phyloP scores from a whole-genome alignment of 768 basidiomycete genomes.

The Lentinula boryana region DNA sequence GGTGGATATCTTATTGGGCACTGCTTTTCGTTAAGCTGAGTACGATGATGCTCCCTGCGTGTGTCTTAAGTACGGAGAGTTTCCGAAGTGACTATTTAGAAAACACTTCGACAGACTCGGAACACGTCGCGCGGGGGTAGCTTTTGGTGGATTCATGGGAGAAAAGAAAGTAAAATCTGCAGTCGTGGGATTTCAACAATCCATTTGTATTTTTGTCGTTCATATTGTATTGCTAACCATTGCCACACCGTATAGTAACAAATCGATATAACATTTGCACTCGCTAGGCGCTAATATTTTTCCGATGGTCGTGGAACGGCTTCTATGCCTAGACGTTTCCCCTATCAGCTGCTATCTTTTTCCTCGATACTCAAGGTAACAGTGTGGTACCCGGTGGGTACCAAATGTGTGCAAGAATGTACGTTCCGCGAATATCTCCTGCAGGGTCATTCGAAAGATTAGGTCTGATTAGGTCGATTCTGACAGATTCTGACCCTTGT shows the following conservation, averaged over 20 bases:
- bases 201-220: slow-evolving; percentile 17
- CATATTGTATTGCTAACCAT: slow-evolving; percentile 3
- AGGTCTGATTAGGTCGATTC: too few relatives aligned
- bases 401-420: too few relatives aligned
- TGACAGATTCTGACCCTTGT: not conserved
- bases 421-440: not conserved
- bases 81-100: slow-evolving; percentile 7
- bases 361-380: too few relatives aligned
- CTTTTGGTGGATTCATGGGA: not conserved
- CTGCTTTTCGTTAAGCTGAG: slow-evolving; percentile 13
- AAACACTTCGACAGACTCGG: not conserved
- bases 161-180: slow-evolving; percentile 15
- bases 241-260: not conserved
- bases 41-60: slow-evolving; percentile 14
- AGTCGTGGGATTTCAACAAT: slow-evolving; percentile 52
- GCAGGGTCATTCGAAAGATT: not conserved
- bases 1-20: slow-evolving; percentile 16
- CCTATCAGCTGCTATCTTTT: too few relatives aligned
- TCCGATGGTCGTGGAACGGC: not conserved
- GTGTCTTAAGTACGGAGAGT: not conserved
- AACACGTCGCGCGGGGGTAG: slow-evolving; percentile 1
- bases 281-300: not conserved
- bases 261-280: not conserved
- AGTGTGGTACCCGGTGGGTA: not conserved
- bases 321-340: too few relatives aligned